Evolutionary conservation across 2,329 filamentous ascomycete species (phyloP).

Genomic region (Rutstroemia sp.): DNA sequence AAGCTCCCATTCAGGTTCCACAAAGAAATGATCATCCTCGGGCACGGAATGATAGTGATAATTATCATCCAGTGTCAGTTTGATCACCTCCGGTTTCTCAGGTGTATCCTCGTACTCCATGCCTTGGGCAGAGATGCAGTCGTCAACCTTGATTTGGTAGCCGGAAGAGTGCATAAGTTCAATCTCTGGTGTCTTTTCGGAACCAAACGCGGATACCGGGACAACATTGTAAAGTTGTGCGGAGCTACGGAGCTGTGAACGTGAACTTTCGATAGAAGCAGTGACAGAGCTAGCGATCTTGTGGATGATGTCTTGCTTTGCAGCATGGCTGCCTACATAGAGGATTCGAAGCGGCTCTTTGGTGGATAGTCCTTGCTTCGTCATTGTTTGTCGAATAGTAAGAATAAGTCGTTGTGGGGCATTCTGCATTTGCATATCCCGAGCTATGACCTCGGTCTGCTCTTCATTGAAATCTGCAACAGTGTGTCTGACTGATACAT

Average conservation of each 20-base stretch:
- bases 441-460: constrained; percentile 32
- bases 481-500: constrained; percentile 40
- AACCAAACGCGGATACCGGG: constrained; percentile 42
- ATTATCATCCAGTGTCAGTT: constrained; percentile 31
- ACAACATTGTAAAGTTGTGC: constrained; percentile 45
- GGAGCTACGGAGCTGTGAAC: constrained; percentile 26
- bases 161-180: constrained; percentile 45
- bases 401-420: constrained; percentile 34
- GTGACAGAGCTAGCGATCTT: constrained; percentile 43
- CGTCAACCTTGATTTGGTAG: constrained; percentile 44
- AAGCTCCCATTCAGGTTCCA: constrained; percentile 39
- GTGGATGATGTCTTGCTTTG: constrained; percentile 35
- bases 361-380: constrained; percentile 37
- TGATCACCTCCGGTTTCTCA: constrained; percentile 34
- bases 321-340: constrained; percentile 39
- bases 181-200: constrained; percentile 38
- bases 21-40: constrained; percentile 30
- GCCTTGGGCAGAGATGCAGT: constrained; percentile 37
- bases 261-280: constrained; percentile 32
- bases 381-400: constrained; percentile 43
- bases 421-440: constrained; percentile 28
- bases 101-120: constrained; percentile 26
- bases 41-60: constrained; percentile 31
- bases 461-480: constrained; percentile 37
- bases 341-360: constrained; percentile 40